Conservation (phyloP, 139 green algal genomes). For the Chlamydomonas eustigma region DNA sequence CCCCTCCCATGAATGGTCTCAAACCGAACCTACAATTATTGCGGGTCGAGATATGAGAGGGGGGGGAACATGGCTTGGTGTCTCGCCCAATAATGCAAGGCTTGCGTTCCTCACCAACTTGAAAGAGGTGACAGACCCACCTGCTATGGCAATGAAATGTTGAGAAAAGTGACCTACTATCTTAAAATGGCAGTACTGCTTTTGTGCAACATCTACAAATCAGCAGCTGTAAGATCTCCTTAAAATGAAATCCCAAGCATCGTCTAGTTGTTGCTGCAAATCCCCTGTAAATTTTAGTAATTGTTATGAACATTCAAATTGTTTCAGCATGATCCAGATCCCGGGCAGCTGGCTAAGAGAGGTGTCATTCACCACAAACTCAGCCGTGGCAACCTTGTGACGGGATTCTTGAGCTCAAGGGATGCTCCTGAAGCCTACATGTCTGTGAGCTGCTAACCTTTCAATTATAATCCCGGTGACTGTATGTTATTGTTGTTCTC, state of each 20-base stretch:
- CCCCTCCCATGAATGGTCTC: slow-evolving; percentile 48
- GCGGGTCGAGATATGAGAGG: slow-evolving; percentile 50
- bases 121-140: slow-evolving; percentile 25
- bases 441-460: neutral
- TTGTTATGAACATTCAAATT: neutral
- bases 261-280: neutral
- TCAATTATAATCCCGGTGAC: neutral
- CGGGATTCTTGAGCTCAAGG: neutral
- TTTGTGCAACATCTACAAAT: neutral
- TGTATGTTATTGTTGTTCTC: neutral
- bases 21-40: slow-evolving; percentile 38
- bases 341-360: neutral
- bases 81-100: slow-evolving; percentile 41
- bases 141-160: neutral
- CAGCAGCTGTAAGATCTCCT: neutral
- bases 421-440: neutral
- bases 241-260: too few species aligned
- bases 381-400: neutral
- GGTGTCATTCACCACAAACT: neutral
- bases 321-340: neutral
- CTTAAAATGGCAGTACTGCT: neutral
- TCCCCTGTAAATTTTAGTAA: neutral
- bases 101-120: slow-evolving; percentile 68
- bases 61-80: slow-evolving; percentile 66
- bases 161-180: neutral